phyloP scores from a whole-genome alignment of 768 basidiomycete genomes.

The Clitopilus passeckerianus region DNA sequence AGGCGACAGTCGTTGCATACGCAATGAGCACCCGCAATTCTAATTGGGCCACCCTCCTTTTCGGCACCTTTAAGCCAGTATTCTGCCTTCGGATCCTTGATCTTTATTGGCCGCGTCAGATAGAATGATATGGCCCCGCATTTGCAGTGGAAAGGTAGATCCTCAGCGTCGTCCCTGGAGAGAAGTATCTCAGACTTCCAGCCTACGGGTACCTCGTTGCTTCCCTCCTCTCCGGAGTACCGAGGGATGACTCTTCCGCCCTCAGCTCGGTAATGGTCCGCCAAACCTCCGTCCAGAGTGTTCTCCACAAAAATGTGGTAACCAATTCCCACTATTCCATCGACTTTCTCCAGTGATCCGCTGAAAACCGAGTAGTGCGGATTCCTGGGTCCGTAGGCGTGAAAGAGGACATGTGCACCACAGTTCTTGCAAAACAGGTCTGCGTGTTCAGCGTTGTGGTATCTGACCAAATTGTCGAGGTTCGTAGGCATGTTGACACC shows the following conservation, averaged over 20 bases:
- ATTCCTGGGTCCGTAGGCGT: neutral
- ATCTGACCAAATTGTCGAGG: neutral
- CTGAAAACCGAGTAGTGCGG: neutral
- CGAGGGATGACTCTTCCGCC: neutral
- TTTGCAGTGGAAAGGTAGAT: neutral
- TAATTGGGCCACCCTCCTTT: neutral
- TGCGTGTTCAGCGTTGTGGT: neutral
- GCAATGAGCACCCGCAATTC: neutral
- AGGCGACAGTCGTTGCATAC: neutral
- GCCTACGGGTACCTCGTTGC: neutral
- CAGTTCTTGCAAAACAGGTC: neutral
- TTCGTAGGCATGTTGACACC: slow-evolving; percentile 2
- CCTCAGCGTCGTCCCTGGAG: neutral
- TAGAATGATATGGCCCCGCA: neutral
- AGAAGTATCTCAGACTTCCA: neutral
- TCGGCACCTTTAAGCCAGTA: neutral
- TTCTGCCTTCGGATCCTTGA: neutral
- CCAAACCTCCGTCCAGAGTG: neutral
- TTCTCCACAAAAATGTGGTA: neutral
- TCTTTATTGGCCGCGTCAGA: slow-evolving; percentile 1
- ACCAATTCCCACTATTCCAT: neutral
- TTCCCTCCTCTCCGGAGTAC: neutral
- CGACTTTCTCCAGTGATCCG: neutral
- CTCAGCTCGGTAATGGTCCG: neutral
- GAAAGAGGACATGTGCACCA: neutral